Base-by-base conservation (phyloP, 1,284 basidiomycete genomes). In the Cryptococcus sp. region DNA sequence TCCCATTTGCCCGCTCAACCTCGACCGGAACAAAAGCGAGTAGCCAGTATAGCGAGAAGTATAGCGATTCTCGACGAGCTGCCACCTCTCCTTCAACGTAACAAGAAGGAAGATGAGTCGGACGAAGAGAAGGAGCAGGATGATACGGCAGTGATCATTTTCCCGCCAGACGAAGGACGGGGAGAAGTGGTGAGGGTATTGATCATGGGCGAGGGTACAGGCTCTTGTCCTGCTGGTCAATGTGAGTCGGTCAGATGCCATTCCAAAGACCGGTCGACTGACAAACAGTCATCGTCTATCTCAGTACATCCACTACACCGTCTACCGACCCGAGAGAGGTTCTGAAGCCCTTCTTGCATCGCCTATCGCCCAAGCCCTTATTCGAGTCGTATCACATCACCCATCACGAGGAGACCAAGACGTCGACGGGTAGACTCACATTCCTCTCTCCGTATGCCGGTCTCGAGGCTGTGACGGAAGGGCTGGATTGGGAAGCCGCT, bases 221-320 rank as follows among this genome's bases (percentile, higher is more conserved):
- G 93, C 72, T 85, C 87, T 7, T 82, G 88, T 48, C 94, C 94
- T 0, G 75, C 79, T 46, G 87, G 84, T 2, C 85, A 86, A 79
- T 87, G 90, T 90, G 68, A 65, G 82, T 68, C 33, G 5, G 5
- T 31, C 16, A 24, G 12, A 11, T 38, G 12, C 26, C 16, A 9
- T 25, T 2, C 14, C 31, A 32, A 5, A 21, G 14, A 39, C 5
- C 22, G 21, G n/a, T 9, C 21, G 36, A 25, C 36, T 43, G 34
- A 39, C 21, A 6, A 16, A 31, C 57, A 75, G 75, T 65, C 50
- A 61, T 76, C 19, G 54, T 76, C 9, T 76, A 77, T 52, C 57
- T 77, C 41, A 65, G 62, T 7, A 52, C 65, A 1, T 38, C 52
- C 4, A 41, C 53, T 5, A 23, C 43, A 2, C 18, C 24, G 1